A percentile compares a stretch with the other conserved stretches of the same genome.
Evolutionary conservation across 768 basidiomycete species (phyloP).

Genomic region (Collybia mongolica): DNA sequence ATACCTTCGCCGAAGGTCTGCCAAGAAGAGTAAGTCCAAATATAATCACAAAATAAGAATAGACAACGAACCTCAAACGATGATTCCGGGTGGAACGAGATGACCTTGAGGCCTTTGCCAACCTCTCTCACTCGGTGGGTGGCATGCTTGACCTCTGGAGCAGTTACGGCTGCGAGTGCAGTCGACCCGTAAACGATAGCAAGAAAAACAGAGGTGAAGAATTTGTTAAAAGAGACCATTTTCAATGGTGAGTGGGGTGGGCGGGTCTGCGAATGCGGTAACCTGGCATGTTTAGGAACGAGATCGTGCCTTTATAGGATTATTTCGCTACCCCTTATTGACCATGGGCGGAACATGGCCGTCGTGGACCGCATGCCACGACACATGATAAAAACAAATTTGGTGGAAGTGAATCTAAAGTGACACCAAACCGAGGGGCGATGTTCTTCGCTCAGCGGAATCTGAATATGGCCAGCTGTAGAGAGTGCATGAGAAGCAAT

Average conservation of each 20-base stretch:
- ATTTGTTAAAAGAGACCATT: constrained; percentile 26
- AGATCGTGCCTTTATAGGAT: too few species aligned
- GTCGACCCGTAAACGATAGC: constrained; percentile 26
- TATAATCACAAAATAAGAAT: background rate
- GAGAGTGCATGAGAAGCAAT: too few species aligned
- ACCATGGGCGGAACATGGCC: too few species aligned
- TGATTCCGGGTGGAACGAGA: constrained; percentile 34
- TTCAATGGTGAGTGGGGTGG: background rate
- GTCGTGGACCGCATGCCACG: too few species aligned
- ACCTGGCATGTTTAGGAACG: background rate
- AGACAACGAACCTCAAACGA: constrained; percentile 28
- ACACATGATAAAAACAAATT: too few species aligned
- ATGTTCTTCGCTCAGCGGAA: too few species aligned
- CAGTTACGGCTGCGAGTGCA: constrained; percentile 23
- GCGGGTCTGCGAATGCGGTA: background rate
- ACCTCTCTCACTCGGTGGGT: constrained; percentile 30
- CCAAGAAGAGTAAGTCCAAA: constrained; percentile 2
- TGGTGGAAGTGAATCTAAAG: too few species aligned
- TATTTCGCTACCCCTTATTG: too few species aligned
- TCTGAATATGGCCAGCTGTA: too few species aligned
- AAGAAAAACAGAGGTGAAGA: constrained; percentile 26
- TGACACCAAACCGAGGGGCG: too few species aligned
- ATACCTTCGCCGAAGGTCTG: constrained; percentile 30
- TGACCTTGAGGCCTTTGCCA: constrained; percentile 26
- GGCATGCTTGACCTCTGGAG: constrained; percentile 25